phyloP scores from a whole-genome alignment of 202 grass and related monocot genomes.

The Alloteropsis angusta region DNA sequence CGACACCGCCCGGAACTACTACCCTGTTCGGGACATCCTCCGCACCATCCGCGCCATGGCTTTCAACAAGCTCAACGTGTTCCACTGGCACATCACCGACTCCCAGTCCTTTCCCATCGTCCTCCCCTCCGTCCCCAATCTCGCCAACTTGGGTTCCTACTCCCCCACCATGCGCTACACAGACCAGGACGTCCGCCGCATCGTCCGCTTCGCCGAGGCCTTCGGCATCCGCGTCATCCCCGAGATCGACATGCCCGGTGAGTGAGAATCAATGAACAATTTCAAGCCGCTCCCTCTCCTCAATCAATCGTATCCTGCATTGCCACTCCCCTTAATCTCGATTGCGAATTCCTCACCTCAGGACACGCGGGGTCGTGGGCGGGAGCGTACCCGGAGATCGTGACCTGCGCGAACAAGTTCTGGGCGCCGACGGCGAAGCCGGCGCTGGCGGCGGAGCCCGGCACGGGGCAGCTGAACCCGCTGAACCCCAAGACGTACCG shows the following conservation, averaged over 20 bases:
- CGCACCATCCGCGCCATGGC: conserved; percentile 78
- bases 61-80: conserved; percentile 91
- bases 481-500: conserved; percentile 76
- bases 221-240: conserved; percentile 78
- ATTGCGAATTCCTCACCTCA: conserved; percentile 15
- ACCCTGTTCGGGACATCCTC: conserved; percentile 60
- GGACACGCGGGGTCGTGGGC: conserved; percentile 85
- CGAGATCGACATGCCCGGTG: conserved; percentile 89
- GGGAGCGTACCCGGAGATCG: conserved; percentile 78
- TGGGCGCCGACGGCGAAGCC: conserved; percentile 52
- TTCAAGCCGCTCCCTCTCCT: background rate
- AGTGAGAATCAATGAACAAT: background rate
- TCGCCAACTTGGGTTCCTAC: conserved; percentile 65
- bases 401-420: conserved; percentile 82
- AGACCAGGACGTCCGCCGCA: conserved; percentile 49
- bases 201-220: conserved; percentile 50
- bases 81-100: conserved; percentile 91
- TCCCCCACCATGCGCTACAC: conserved; percentile 57
- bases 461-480: conserved; percentile 86
- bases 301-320: background rate
- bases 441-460: conserved; percentile 66
- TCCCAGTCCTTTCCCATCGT: conserved; percentile 82
- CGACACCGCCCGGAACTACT: conserved; percentile 83
- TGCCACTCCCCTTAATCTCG: background rate
- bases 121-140: conserved; percentile 60